Evolutionary conservation across 2,329 filamentous ascomycete species (phyloP), one percentile per base, ranked within the genome.

Genomic region (Claviceps lovelessii): DNA sequence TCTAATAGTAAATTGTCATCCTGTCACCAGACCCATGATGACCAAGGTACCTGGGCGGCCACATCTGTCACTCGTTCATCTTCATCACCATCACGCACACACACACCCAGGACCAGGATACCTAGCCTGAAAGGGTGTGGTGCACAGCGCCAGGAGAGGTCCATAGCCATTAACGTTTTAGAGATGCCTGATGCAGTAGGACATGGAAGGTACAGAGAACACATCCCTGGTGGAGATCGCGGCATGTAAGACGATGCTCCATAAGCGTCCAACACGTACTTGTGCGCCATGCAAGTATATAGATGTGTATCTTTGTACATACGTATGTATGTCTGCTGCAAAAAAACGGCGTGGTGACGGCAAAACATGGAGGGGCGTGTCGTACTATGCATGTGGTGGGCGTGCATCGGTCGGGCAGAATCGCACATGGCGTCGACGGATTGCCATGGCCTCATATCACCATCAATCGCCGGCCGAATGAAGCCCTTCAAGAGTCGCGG

Each of bases 31-130:
- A 45, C 29, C 49, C 54, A 47, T 53, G 1, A 41, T 23, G 31
- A 35, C 50, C 19, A 52, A 48, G 39, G 15, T 39, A 50, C 39
- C 45, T 39, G 39, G 46, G 42, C 29, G 48, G 45, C 51, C 54
- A 13, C n/a, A 17, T 29, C 45, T 29, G 45, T 53, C 55, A 41
- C 39, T 57, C 41, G 52, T 57, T 29, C 52, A 58, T 57, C 53
- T 56, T 53, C 47, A 47, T 39, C n/a, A 53, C 49, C 41, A 45
- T 37, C 9, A 48, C 31, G 11, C 13, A 13, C 50, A 39, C 50
- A 39, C 35, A 23, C 23, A 1, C 23, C 23, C 23, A 23, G 23
- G 23, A 3, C 45, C 44, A 17, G 49, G 13, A 28, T 41, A 17
- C 13, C 11, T 33, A 23, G 44, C 28, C 33, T 35, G 35, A 13